These are phyloP conservation scores for Alliaria petiolata DNA, from an alignment of 345 rosid species.

Conservation along the genomic window DNA sequence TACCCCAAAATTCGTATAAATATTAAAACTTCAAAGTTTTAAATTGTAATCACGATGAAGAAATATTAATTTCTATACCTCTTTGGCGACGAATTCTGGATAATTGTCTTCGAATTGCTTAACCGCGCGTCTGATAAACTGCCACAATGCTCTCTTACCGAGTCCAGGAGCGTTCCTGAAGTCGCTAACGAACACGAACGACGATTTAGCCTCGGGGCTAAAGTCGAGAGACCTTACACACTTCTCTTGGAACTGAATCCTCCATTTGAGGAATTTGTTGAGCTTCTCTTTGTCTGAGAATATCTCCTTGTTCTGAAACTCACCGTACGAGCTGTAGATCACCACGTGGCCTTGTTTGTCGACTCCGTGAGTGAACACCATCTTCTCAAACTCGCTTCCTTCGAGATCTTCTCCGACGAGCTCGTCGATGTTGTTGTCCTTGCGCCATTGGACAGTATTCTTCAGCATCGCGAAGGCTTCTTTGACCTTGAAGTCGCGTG, in stretches of 20 bases:
- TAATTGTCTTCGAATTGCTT: constrained; percentile 85
- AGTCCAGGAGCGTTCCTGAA: constrained; percentile 88
- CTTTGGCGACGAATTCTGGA: constrained; percentile 85
- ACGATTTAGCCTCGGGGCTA: constrained; percentile 58
- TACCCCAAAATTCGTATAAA: not conserved
- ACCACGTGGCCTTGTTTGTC: constrained; percentile 87
- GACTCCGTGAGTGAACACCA: constrained; percentile 72
- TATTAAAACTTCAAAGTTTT: not conserved
- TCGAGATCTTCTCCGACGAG: constrained; percentile 52
- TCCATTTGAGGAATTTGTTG: constrained; percentile 69
- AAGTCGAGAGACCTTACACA: constrained; percentile 83
- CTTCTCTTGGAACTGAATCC: constrained; percentile 85
- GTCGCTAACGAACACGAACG: constrained; percentile 78
- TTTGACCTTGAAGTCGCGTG: constrained; percentile 37
- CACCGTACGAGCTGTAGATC: constrained; percentile 79
- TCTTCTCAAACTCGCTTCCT: constrained; percentile 72
- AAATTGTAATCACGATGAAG: not conserved
- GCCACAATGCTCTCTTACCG: constrained; percentile 66
- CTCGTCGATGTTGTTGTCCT: constrained; percentile 58
- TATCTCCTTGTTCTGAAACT: constrained; percentile 67
- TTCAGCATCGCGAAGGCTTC: constrained; percentile 38
- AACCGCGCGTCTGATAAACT: constrained; percentile 69
- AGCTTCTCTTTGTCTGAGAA: constrained; percentile 72
- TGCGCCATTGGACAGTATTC: constrained; percentile 37
- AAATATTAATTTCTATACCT: constrained; percentile 40